phyloP scores from a whole-genome alignment of 148 eudicot genomes.

The Fallopia convolvulus region DNA sequence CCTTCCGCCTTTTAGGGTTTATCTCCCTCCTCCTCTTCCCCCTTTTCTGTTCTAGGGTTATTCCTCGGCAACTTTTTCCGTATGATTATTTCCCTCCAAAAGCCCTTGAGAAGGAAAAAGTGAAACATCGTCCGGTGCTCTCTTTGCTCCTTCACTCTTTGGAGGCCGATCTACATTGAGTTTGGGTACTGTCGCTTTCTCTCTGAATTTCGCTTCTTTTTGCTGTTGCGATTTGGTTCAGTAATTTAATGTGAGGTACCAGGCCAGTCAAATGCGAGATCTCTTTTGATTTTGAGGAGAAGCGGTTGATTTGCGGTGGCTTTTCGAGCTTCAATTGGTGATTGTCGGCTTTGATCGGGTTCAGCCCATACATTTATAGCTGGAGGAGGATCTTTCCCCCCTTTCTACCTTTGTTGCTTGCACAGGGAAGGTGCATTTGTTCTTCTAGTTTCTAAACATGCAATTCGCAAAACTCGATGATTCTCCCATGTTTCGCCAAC shows the following conservation, averaged over 20 bases:
- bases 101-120: background rate
- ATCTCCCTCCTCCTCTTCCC: background rate
- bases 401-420: background rate
- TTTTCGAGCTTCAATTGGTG: background rate
- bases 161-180: conserved; percentile 7
- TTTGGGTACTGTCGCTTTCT: background rate
- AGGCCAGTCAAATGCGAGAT: conserved; percentile 2
- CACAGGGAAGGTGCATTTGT: background rate
- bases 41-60: background rate
- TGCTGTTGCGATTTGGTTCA: background rate
- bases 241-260: background rate
- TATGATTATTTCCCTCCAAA: background rate
- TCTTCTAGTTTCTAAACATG: conserved; percentile 39
- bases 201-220: background rate
- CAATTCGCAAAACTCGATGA: conserved; percentile 93
- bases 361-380: background rate
- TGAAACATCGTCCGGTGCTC: background rate
- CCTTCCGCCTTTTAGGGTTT: background rate
- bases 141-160: background rate
- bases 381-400: background rate
- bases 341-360: background rate
- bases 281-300: background rate
- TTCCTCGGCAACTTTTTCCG: background rate
- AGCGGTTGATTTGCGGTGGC: background rate
- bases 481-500: conserved; percentile 98